These are phyloP conservation scores for Colletotrichum sp. DNA, from an alignment of 2,329 filamentous ascomycete genomes.

Conservation along the genomic window DNA sequence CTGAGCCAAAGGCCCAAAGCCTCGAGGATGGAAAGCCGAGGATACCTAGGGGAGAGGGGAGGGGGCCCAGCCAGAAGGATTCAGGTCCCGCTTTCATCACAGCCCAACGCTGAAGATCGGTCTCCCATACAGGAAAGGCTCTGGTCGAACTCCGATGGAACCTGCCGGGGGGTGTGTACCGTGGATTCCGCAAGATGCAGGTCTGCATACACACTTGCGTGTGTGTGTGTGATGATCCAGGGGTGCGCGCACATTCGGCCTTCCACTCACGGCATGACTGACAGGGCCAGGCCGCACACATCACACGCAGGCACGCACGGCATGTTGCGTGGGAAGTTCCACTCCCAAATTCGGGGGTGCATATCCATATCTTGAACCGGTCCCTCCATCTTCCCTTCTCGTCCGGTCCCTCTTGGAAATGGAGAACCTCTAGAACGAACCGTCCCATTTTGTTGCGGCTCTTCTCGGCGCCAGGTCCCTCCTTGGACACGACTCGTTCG, in stretches of 20 bases:
- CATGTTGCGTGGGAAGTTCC: neutral
- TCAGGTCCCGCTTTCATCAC: neutral
- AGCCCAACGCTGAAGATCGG: neutral
- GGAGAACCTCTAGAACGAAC: neutral
- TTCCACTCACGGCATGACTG: neutral
- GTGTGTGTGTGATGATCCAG: neutral
- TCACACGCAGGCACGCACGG: neutral
- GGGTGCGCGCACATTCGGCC: neutral
- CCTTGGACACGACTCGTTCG: neutral
- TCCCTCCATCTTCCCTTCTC: neutral
- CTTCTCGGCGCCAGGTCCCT: neutral
- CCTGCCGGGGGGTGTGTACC: neutral
- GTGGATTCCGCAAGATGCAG: neutral
- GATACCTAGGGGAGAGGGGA: neutral
- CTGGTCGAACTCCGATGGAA: neutral
- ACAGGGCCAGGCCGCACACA: neutral
- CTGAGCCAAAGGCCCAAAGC: neutral
- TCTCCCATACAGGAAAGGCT: neutral
- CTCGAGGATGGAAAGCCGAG: neutral
- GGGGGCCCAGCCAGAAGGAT: neutral
- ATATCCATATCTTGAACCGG: constrained; percentile 19
- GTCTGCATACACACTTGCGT: neutral
- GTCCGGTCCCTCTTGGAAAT: neutral
- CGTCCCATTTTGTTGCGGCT: constrained; percentile 6
- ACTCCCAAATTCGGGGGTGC: neutral